Percentiles rank a stretch among this genome's conserved stretches.
These are phyloP conservation scores for Endothia cerciana DNA, from an alignment of 2,329 filamentous ascomycete species.

Conservation along the genomic window DNA sequence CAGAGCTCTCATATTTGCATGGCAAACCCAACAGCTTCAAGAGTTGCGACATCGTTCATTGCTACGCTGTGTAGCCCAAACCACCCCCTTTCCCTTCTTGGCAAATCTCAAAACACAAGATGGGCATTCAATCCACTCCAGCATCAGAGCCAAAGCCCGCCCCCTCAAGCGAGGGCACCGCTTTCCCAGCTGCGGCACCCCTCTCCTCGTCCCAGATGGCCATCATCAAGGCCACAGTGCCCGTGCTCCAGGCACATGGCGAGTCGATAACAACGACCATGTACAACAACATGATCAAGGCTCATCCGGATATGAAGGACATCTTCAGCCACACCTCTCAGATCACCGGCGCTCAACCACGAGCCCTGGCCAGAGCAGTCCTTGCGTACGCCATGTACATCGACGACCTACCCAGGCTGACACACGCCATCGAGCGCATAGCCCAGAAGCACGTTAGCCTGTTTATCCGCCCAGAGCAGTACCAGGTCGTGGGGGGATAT, in stretches of 20 bases:
- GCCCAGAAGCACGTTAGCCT: conserved; percentile 77
- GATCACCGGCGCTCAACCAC: conserved; percentile 67
- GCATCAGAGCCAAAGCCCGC: conserved; percentile 17
- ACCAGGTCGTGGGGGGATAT: conserved; percentile 69
- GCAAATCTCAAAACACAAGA: neutral
- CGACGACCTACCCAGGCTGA: conserved; percentile 66
- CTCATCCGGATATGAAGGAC: conserved; percentile 67
- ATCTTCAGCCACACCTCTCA: conserved; percentile 75
- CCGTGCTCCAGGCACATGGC: conserved; percentile 71
- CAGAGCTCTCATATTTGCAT: too few species aligned
- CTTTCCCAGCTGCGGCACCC: conserved; percentile 34
- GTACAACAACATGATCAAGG: conserved; percentile 69
- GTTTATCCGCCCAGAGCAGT: conserved; percentile 70
- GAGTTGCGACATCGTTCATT: neutral
- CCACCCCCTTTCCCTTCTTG: neutral
- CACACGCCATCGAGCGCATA: conserved; percentile 65
- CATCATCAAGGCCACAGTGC: conserved; percentile 78
- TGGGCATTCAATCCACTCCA: conserved; percentile 12
- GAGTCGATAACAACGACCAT: conserved; percentile 71
- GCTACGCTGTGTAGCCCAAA: neutral
- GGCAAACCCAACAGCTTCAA: neutral
- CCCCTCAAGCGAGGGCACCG: neutral
- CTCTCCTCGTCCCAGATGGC: conserved; percentile 67
- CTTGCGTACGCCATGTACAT: conserved; percentile 75
- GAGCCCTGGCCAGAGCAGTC: conserved; percentile 70